Evolutionary conservation across 192 early-diverging fungal genomes (phyloP).

Genomic region (Spizellomyces sp.): DNA sequence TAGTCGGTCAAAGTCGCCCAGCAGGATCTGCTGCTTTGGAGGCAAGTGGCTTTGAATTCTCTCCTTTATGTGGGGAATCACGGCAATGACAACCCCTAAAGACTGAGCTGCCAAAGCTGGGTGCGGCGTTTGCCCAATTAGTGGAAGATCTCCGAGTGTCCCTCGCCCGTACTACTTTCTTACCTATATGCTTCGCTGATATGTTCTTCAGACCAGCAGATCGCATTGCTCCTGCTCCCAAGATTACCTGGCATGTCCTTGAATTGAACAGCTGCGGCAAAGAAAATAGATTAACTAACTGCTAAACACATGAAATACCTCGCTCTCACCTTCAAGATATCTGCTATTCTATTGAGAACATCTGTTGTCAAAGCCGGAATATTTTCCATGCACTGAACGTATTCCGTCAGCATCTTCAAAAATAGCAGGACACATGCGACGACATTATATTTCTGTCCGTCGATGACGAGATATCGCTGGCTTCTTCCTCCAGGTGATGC

Average conservation of each 20-base stretch:
- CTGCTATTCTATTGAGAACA: slow-evolving; percentile 84
- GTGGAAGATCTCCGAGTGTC: not conserved
- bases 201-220: slow-evolving; percentile 98
- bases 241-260: slow-evolving; percentile 91
- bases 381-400: slow-evolving; percentile 80
- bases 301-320: not conserved
- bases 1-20: slow-evolving; percentile 89
- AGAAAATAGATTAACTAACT: not conserved
- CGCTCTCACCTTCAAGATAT: slow-evolving; percentile 73
- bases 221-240: slow-evolving; percentile 94
- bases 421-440: slow-evolving; percentile 89
- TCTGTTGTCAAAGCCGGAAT: slow-evolving; percentile 80
- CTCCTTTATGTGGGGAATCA: slow-evolving; percentile 82
- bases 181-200: slow-evolving; percentile 92
- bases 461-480: slow-evolving; percentile 67
- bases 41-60: slow-evolving; percentile 74
- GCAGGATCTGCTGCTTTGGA: slow-evolving; percentile 75
- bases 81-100: slow-evolving; percentile 80
- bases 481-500: not conserved
- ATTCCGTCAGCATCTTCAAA: slow-evolving; percentile 90
- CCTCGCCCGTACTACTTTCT: not conserved
- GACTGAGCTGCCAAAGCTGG: slow-evolving; percentile 91
- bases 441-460: slow-evolving; percentile 77
- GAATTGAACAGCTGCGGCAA: slow-evolving; percentile 86
- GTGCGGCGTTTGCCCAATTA: not conserved